phyloP scores from a whole-genome alignment of 2,329 filamentous ascomycete species.

The Epichloe glyceriae region DNA sequence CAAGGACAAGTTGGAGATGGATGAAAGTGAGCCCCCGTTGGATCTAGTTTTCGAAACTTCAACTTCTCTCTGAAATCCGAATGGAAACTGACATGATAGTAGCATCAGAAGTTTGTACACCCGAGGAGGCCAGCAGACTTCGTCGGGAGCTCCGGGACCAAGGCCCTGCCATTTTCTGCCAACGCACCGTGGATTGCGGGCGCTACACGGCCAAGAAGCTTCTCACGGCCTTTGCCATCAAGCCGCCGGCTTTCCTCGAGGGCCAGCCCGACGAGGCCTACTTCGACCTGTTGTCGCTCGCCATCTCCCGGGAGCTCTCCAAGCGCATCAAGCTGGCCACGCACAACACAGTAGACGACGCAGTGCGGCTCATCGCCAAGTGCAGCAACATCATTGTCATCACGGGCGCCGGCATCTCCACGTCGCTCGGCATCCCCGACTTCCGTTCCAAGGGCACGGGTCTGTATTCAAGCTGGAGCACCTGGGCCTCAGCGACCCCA shows the following conservation, averaged over 20 bases:
- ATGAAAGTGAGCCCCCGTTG: conserved; percentile 1
- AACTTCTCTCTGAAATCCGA: background rate
- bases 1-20: conserved; percentile 36
- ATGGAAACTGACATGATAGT: conserved; percentile 12
- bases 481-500: conserved; percentile 69
- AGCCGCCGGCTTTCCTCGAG: conserved; percentile 60
- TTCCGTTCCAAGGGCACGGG: conserved; percentile 90
- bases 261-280: conserved; percentile 56
- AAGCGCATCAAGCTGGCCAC: conserved; percentile 67
- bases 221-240: conserved; percentile 73
- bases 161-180: conserved; percentile 67
- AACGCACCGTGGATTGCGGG: conserved; percentile 55
- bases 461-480: conserved; percentile 73
- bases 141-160: conserved; percentile 60
- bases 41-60: too few relatives aligned
- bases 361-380: conserved; percentile 59
- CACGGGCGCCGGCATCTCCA: conserved; percentile 92
- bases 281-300: conserved; percentile 61
- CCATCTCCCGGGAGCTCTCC: conserved; percentile 66
- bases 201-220: conserved; percentile 69
- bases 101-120: conserved; percentile 42
- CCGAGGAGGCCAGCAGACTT: conserved; percentile 55
- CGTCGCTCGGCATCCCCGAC: conserved; percentile 90
- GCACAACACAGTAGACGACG: conserved; percentile 83
- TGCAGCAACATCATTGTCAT: conserved; percentile 82